phyloP scores from a whole-genome alignment of 257 asterid genomes.

The Solanum etuberosum region DNA sequence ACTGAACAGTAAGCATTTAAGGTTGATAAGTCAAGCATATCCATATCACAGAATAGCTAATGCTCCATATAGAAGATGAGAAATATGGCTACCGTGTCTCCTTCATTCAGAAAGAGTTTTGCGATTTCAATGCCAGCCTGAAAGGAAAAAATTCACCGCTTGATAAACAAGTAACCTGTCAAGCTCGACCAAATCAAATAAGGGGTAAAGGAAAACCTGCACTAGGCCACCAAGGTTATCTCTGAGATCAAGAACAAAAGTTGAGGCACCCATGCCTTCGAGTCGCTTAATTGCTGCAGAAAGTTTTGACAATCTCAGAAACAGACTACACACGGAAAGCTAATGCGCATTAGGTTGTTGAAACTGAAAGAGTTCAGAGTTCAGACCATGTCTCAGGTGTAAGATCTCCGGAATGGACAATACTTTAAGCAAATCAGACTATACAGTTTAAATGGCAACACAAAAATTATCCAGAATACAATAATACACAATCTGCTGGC shows the following conservation, averaged over 20 bases:
- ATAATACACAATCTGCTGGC: not conserved
- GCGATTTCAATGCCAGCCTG: slow-evolving; percentile 99
- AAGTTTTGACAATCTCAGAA: not conserved
- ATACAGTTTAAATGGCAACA: not conserved
- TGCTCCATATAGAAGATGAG: not conserved
- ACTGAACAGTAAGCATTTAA: not conserved
- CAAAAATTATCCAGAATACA: not conserved
- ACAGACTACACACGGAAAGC: not conserved
- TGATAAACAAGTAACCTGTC: not conserved
- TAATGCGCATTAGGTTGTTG: not conserved
- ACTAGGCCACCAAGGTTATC: slow-evolving; percentile 98
- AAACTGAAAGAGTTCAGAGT: not conserved
- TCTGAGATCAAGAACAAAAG: slow-evolving; percentile 90
- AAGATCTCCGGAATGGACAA: not conserved
- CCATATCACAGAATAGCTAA: not conserved
- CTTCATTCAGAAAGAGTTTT: slow-evolving; percentile 77
- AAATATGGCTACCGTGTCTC: slow-evolving; percentile 57
- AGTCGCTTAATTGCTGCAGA: slow-evolving; percentile 79
- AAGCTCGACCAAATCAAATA: not conserved
- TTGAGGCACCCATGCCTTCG: slow-evolving; percentile 81
- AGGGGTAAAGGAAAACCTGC: slow-evolving; percentile 47
- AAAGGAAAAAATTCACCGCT: slow-evolving; percentile 15
- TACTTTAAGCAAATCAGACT: not conserved
- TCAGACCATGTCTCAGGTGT: not conserved
- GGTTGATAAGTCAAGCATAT: not conserved